Evolutionary conservation across 371 early-diverging fungal species (phyloP), one percentile per base, ranked within the genome.

Genomic region (Mucor plumbeus): DNA sequence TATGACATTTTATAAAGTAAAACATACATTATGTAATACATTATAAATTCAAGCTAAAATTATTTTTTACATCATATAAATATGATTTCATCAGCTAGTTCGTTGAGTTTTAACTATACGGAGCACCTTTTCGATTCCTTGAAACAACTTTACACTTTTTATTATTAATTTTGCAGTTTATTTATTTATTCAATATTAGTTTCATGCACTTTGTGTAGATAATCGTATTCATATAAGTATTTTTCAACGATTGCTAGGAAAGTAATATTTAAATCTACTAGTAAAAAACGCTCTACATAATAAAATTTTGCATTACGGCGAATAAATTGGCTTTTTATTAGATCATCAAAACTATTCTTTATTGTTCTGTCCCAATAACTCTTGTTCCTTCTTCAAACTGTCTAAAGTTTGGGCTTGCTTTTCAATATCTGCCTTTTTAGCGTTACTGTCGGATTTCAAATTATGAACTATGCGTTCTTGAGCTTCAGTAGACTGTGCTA

Each of bases 381-480:
- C 44, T 61, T 61, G 48, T 14, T 58, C 58, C 39, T 58, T 58
- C 58, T 58, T 58, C 17, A 58, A 38, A 21, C 58, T 58, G 6
- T 35, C 39, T 10, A 58, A 21, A 13, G 35, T 58, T n/a, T n/a
- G 35, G 19, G 39, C 26, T 44, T 31, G 43, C 39, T 41, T 43
- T 15, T 44, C 60, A 0, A 60, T 19, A 14, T 43, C 31, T 33
- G n/a, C 35, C 15, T 43, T 60, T 21, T 60, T 43, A 15, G 43
- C 47, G n/a, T 60, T 60, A 15, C 15, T 41, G 14, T 60, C 40
- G n/a, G 35, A 19, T 39, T 58, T 58, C 58, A 58, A 38, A 38
- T 58, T 39, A 38, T 58, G 35, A 10, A 58, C 58, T 7, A 19
- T 39, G 4, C 58, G 58, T 17, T 58, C 58, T 58, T 58, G 58